These are phyloP conservation scores for Xylaria sp. DNA, from an alignment of 2,329 filamentous ascomycete genomes.

Conservation along the genomic window DNA sequence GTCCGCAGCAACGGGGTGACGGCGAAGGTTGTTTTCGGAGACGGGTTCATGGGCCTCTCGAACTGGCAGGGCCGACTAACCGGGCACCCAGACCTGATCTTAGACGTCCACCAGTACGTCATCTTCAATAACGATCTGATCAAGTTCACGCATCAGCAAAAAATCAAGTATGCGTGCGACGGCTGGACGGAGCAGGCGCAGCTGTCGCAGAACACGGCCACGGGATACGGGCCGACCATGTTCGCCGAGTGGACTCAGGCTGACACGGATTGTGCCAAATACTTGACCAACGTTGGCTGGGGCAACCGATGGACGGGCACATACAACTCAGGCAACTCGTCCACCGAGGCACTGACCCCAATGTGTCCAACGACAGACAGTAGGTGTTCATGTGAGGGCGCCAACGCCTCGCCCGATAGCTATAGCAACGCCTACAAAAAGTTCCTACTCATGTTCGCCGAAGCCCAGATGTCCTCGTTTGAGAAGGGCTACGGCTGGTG, in stretches of 20 bases:
- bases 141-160: slow-evolving; percentile 77
- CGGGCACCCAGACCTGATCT: slow-evolving; percentile 71
- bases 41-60: slow-evolving; percentile 88
- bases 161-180: slow-evolving; percentile 84
- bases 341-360: slow-evolving; percentile 68
- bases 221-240: slow-evolving; percentile 90
- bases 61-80: slow-evolving; percentile 90
- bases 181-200: slow-evolving; percentile 84
- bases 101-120: slow-evolving; percentile 98
- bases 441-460: slow-evolving; percentile 87
- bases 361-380: slow-evolving; percentile 72
- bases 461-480: slow-evolving; percentile 95
- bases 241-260: slow-evolving; percentile 98
- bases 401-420: slow-evolving; percentile 72
- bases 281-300: slow-evolving; percentile 87
- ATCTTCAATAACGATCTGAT: slow-evolving; percentile 95
- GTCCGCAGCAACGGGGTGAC: slow-evolving; percentile 77
- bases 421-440: slow-evolving; percentile 80
- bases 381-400: slow-evolving; percentile 73
- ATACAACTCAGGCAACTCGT: slow-evolving; percentile 68
- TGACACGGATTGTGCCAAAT: slow-evolving; percentile 88
- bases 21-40: slow-evolving; percentile 81
- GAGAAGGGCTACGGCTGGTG: slow-evolving; percentile 97
- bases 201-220: slow-evolving; percentile 71
- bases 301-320: slow-evolving; percentile 94